Conservation (phyloP, 148 eudicot species). For the Suaeda aralocaspica region DNA sequence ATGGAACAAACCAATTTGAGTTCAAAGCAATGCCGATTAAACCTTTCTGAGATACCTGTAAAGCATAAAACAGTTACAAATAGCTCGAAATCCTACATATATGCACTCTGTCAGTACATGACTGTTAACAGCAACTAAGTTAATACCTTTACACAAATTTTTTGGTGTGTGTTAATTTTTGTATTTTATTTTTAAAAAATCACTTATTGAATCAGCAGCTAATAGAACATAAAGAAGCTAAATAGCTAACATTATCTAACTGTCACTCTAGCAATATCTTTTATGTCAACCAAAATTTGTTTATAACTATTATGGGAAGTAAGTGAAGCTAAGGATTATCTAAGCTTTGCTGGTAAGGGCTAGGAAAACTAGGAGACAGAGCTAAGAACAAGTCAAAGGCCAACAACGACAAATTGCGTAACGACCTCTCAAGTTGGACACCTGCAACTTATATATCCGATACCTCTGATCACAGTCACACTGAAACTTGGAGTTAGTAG, state of each 20-base stretch:
- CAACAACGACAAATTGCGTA: neutral
- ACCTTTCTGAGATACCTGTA: conserved; percentile 46
- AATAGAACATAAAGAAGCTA: too few species aligned
- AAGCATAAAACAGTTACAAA: neutral
- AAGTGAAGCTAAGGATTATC: neutral
- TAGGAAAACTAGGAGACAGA: neutral
- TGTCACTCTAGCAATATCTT: too few species aligned
- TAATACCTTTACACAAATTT: neutral
- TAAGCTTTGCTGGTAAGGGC: neutral
- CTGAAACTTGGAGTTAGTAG: too few species aligned
- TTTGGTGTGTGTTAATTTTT: too few species aligned
- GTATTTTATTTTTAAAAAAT: too few species aligned
- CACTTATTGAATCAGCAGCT: conserved; percentile 4
- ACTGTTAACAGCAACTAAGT: neutral
- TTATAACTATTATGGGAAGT: too few species aligned
- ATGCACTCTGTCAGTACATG: neutral
- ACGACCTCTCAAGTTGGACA: too few species aligned
- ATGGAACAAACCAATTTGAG: conserved; percentile 45
- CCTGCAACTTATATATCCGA: too few species aligned
- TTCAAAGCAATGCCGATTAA: conserved; percentile 44
- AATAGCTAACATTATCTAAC: too few species aligned
- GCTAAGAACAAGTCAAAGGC: neutral
- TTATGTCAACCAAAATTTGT: too few species aligned
- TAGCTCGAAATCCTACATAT: conserved; percentile 4
- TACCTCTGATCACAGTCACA: too few species aligned